Evolutionary conservation across 495 filamentous ascomycete genomes (phyloP).

Genomic region (Penicillium antarcticum): DNA sequence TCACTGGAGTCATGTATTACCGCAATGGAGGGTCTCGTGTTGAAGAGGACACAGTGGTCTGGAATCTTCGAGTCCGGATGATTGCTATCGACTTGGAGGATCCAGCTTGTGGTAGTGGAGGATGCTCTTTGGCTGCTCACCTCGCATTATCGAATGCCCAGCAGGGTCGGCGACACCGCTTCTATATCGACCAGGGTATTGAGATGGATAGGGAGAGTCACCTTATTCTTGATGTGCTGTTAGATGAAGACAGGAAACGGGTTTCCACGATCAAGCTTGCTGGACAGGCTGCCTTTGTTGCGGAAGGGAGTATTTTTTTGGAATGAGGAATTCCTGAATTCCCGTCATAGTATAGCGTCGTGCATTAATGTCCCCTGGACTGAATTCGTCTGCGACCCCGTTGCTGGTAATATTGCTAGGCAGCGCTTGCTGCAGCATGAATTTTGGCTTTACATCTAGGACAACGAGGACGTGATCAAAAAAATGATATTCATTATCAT

Average conservation of each 20-base stretch:
- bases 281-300: slow-evolving; percentile 50
- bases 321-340: not conserved
- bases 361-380: no score
- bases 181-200: slow-evolving; percentile 61
- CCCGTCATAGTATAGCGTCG: no score
- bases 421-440: no score
- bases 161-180: slow-evolving; percentile 29
- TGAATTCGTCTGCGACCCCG: no score
- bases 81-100: slow-evolving; percentile 58
- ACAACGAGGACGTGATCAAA: no score
- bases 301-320: slow-evolving; percentile 41
- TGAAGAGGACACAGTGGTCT: slow-evolving; percentile 13
- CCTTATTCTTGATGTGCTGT: slow-evolving; percentile 38
- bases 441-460: no score
- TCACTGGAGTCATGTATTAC: slow-evolving; percentile 52
- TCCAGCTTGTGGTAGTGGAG: slow-evolving; percentile 66
- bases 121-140: slow-evolving; percentile 52
- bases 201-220: slow-evolving; percentile 67
- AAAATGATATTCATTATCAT: no score
- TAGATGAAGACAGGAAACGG: slow-evolving; percentile 23
- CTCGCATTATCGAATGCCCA: slow-evolving; percentile 42
- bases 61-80: slow-evolving; percentile 48
- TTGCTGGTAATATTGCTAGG: no score
- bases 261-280: slow-evolving; percentile 47
- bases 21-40: slow-evolving; percentile 39